Percentiles rank a stretch among this genome's conserved stretches.
Conservation (phyloP, 345 rosid genomes). For the Carallia pectinifolia region DNA sequence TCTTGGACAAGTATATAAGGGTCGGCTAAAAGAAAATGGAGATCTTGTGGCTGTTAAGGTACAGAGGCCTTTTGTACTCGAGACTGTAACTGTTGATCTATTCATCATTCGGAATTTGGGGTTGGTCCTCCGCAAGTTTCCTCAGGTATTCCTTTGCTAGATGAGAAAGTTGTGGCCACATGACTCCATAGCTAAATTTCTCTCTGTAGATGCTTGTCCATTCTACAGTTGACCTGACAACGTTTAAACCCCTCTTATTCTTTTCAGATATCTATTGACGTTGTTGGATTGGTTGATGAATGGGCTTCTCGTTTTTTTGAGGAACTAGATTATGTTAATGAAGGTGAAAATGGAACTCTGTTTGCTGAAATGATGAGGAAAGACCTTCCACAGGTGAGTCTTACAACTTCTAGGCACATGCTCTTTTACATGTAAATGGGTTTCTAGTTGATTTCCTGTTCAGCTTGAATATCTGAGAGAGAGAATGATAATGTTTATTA, state of each 20-base stretch:
- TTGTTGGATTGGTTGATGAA: conserved; percentile 97
- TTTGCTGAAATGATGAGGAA: conserved; percentile 96
- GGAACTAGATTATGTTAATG: conserved; percentile 92
- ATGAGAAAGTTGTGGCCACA: conserved; percentile 18
- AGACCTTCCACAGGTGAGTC: conserved; percentile 95
- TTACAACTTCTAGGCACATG: conserved; percentile 8
- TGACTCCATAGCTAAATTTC: too few species aligned
- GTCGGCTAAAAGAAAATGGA: conserved; percentile 81
- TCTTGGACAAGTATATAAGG: conserved; percentile 94
- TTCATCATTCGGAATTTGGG: conserved; percentile 82
- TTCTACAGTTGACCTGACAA: too few species aligned
- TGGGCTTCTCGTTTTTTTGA: conserved; percentile 99
- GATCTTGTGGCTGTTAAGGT: conserved; percentile 95
- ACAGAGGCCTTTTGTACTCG: conserved; percentile 95
- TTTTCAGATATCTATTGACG: conserved; percentile 71
- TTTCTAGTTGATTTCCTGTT: background rate
- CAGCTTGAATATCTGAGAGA: background rate
- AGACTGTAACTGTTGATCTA: conserved; percentile 92
- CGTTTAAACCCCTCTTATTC: background rate
- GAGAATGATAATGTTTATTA: too few species aligned
- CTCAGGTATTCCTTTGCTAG: conserved; percentile 60
- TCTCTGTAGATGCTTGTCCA: too few species aligned
- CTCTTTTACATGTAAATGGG: background rate
- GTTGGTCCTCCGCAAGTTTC: conserved; percentile 76
- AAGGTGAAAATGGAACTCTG: conserved; percentile 85